Evolutionary conservation across 2,329 filamentous ascomycete species (phyloP), one percentile per base, ranked within the genome.

Genomic region (Cladophialophora immunda): DNA sequence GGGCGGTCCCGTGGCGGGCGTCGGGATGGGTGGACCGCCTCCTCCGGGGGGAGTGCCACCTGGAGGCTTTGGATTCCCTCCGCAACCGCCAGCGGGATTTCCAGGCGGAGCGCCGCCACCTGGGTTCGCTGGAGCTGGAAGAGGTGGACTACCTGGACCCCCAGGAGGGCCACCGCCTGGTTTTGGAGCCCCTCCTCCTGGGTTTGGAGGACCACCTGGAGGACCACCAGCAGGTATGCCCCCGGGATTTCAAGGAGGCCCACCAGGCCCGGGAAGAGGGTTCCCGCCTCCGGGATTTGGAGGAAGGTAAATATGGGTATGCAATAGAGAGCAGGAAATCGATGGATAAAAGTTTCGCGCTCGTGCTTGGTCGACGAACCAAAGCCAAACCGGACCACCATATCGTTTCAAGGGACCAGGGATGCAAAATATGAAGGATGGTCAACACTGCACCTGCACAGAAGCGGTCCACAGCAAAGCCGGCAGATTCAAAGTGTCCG

Each of bases 1-100:
- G 71, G 92, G 93, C 74, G 94, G 94, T 34, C 94, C 94, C 76
- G 92, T 92, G 80, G 90, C 91, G 76, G 94, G 94, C 77, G 90
- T 97, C 76, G 65, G 65, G 32, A 57, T 61, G 45, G 94, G 93
- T 75, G 90, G 89, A 67, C 91, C 88, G 64, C 90, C 91, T 58
- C 90, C 91, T 62, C 83, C 85, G 19, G 84, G 83, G 54, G 80
- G 78, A 63, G 82, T 80, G 29, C 81, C 81, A 53, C 79, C 83
- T 66, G 83, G 81, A 70, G 84, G 83, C 32, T 85, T 82, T 65
- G 83, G 76, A 34, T 78, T 80, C 27, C 84, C 85, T 54, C 81
- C 83, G 54, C 81, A 82, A 57, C 81, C 81, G 50, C 85, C 85
- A 75, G 80, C 78, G 72, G 82, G 82, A 58, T 79, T 78, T 8